phyloP scores from a whole-genome alignment of 176 grass and related monocot species.

The Dendrocalamus sinicus region DNA sequence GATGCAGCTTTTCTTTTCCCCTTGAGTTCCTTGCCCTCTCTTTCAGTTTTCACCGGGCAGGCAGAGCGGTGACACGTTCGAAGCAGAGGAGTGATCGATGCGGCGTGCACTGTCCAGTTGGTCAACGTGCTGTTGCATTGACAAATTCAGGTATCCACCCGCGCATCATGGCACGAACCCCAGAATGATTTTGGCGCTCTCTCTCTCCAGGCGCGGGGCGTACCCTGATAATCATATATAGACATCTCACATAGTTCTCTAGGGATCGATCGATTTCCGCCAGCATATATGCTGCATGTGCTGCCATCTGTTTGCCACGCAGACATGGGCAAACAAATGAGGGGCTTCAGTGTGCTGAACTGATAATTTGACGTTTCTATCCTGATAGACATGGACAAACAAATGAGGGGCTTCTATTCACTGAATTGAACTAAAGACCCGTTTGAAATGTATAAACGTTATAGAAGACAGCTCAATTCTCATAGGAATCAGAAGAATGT shows the following conservation, averaged over 20 bases:
- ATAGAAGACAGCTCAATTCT: too few relatives aligned
- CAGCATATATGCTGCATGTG: not conserved
- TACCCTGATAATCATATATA: not conserved
- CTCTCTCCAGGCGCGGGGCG: not conserved
- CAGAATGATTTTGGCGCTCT: not conserved
- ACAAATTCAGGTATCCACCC: conserved; percentile 28
- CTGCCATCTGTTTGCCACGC: not conserved
- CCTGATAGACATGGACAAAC: not conserved
- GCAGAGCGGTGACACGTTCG: not conserved
- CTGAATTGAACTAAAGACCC: not conserved
- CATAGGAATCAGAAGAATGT: too few relatives aligned
- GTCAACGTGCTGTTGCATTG: conserved; percentile 34
- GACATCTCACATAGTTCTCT: not conserved
- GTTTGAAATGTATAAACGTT: too few relatives aligned
- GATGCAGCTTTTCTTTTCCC: not conserved
- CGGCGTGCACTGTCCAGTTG: not conserved
- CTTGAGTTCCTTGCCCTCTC: not conserved
- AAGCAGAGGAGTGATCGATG: not conserved
- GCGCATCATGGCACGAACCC: conserved; percentile 36
- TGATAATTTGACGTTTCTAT: too few relatives aligned
- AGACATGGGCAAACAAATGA: not conserved
- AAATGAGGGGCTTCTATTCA: not conserved
- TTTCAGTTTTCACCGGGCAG: not conserved
- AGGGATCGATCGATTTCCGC: not conserved
- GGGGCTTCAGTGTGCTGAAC: not conserved